phyloP scores from a whole-genome alignment of 352 stramenopile species.

The Peronosclerospora sorghi region DNA sequence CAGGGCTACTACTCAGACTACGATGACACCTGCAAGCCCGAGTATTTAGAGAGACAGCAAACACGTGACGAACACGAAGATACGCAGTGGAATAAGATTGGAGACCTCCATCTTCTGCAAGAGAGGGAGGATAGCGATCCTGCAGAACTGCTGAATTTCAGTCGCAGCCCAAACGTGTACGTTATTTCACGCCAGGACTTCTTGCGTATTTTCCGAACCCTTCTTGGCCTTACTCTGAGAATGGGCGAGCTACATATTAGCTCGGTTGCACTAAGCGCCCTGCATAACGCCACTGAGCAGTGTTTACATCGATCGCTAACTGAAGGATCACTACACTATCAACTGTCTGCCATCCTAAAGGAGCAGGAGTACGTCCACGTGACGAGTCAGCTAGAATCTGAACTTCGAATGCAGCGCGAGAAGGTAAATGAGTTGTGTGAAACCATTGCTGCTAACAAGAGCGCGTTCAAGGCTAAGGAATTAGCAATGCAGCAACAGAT shows the following conservation, averaged over 20 bases:
- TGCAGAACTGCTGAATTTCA: constrained; percentile 16
- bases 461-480: constrained; percentile 52
- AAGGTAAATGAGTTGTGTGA: constrained; percentile 50
- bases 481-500: constrained; percentile 60
- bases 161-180: constrained; percentile 34
- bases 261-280: constrained; percentile 53
- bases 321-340: constrained; percentile 43
- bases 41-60: constrained; percentile 15
- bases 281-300: constrained; percentile 72
- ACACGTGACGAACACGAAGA: constrained; percentile 37
- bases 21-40: constrained; percentile 28
- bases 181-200: constrained; percentile 60
- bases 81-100: constrained; percentile 29
- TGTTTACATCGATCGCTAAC: constrained; percentile 48
- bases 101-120: constrained; percentile 26
- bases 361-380: constrained; percentile 27
- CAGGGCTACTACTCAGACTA: constrained; percentile 72
- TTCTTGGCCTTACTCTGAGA: constrained; percentile 23
- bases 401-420: constrained; percentile 38
- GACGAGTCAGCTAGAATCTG: constrained; percentile 24
- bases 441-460: constrained; percentile 43
- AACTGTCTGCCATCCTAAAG: constrained; percentile 41
- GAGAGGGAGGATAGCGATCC: constrained; percentile 14
- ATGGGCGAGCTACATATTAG: constrained; percentile 40
- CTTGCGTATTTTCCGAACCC: constrained; percentile 30